Conservation (phyloP, 345 rosid genomes). For the Pistacia vera region DNA sequence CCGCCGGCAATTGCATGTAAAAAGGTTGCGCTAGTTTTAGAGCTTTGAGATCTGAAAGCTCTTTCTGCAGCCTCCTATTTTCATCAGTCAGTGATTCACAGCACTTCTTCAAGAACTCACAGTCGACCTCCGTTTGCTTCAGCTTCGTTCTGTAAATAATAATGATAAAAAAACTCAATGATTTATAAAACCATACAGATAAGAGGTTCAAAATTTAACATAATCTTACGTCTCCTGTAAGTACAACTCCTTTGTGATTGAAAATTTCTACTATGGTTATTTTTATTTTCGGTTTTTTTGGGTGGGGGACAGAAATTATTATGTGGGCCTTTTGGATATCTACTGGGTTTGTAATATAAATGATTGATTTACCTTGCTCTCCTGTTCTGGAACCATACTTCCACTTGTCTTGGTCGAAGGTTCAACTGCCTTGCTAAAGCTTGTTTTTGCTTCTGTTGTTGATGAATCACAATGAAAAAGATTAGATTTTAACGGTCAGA, state of each 20-base stretch:
- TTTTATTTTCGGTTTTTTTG: background rate
- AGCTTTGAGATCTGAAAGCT: constrained; percentile 76
- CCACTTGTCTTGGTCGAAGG: constrained; percentile 93
- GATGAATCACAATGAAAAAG: constrained; percentile 11
- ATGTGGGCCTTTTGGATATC: constrained; percentile 13
- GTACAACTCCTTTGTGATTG: constrained; percentile 15
- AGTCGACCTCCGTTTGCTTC: constrained; percentile 98
- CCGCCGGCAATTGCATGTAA: constrained; percentile 83
- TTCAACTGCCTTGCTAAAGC: constrained; percentile 86
- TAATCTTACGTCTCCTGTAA: constrained; percentile 14
- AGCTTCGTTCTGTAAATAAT: constrained; percentile 77
- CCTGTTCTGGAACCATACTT: constrained; percentile 99
- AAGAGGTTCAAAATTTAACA: background rate
- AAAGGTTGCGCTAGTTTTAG: constrained; percentile 58
- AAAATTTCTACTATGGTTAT: background rate
- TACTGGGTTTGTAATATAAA: background rate
- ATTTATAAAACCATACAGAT: background rate
- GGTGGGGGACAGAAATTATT: background rate
- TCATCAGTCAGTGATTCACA: constrained; percentile 91
- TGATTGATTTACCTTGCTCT: constrained; percentile 74
- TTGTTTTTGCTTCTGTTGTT: constrained; percentile 83
- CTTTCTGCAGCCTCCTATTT: constrained; percentile 92
- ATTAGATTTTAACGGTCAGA: background rate
- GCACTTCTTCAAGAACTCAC: constrained; percentile 85
- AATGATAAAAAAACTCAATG: background rate